Evolutionary conservation across 257 asterid genomes (phyloP).

Genomic region (Nicotiana obtusifolia): DNA sequence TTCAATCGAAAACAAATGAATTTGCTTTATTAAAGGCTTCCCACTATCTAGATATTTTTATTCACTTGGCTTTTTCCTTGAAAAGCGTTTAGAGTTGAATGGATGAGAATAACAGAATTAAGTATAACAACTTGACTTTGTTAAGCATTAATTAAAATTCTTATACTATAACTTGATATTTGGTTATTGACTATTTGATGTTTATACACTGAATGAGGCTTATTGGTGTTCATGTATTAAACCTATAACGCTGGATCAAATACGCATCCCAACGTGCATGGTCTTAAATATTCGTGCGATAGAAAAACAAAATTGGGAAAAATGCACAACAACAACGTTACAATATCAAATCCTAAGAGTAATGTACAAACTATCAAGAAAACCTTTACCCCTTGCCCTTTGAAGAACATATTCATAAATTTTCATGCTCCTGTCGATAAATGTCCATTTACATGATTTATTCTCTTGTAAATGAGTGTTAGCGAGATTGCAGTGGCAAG

Average conservation of each 20-base stretch:
- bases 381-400: no score
- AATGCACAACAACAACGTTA: no score
- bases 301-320: no score
- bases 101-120: neutral
- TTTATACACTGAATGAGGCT: neutral
- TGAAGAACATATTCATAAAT: no score
- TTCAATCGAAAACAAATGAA: no score
- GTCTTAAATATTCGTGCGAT: neutral
- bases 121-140: neutral
- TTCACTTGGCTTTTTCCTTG: neutral
- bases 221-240: neutral
- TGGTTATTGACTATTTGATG: neutral
- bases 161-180: neutral
- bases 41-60: neutral
- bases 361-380: no score
- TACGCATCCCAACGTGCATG: neutral
- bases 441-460: no score
- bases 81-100: neutral
- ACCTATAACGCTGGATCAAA: neutral
- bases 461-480: no score
- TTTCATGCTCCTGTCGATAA: no score
- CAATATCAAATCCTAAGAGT: no score
- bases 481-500: no score
- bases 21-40: neutral
- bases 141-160: neutral